These are phyloP conservation scores for Fraxinus velutina DNA, from an alignment of 305 asterid species.

Conservation along the genomic window DNA sequence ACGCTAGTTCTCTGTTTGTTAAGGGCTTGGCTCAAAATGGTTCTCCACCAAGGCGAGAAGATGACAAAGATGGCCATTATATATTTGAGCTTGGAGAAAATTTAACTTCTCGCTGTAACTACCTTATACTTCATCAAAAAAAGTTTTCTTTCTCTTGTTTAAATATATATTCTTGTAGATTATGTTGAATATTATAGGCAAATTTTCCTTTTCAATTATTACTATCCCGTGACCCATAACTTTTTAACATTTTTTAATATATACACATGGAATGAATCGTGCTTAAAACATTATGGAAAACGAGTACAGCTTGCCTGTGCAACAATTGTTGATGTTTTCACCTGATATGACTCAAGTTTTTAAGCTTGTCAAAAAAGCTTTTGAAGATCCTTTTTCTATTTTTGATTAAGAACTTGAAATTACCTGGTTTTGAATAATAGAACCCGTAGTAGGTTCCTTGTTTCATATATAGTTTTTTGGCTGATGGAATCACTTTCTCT, in stretches of 20 bases:
- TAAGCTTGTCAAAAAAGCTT: background rate
- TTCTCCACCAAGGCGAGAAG: background rate
- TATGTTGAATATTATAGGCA: background rate
- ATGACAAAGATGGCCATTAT: background rate
- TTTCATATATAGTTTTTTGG: background rate
- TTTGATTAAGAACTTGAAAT: background rate
- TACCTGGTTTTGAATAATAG: background rate
- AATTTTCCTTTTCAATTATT: background rate
- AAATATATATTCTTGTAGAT: background rate
- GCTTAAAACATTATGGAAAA: background rate
- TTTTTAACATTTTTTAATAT: background rate
- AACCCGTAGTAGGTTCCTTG: background rate
- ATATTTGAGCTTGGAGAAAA: background rate
- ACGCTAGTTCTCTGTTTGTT: conserved; percentile 39
- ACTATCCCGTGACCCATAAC: background rate
- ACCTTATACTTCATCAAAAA: background rate
- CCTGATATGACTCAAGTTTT: background rate
- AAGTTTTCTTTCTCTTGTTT: background rate
- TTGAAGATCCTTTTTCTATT: background rate
- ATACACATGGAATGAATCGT: background rate
- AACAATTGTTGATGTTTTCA: background rate
- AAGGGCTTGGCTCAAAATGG: conserved; percentile 13
- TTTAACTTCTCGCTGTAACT: background rate
- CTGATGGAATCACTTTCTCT: background rate
- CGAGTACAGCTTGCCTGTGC: background rate